Conservation (phyloP, 306 rosid species). For the Trichosanthes truncata region DNA sequence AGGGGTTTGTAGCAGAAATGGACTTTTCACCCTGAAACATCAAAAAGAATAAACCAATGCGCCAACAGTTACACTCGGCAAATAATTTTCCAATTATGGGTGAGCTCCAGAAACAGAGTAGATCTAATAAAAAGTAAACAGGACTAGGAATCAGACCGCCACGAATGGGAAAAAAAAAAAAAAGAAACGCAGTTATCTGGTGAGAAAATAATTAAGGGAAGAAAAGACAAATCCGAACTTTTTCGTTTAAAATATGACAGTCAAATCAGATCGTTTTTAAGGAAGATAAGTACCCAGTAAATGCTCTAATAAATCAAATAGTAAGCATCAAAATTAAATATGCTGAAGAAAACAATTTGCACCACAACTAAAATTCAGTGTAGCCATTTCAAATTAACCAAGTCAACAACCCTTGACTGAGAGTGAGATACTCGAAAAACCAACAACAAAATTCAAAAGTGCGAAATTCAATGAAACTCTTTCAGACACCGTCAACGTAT, state of each 20-base stretch:
- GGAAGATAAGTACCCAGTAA: conserved; percentile 15
- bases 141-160: conserved; percentile 29
- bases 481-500: conserved; percentile 26
- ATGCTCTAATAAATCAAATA: conserved; percentile 13
- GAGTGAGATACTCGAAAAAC: conserved; percentile 26
- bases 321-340: background rate
- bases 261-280: conserved; percentile 29
- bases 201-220: conserved; percentile 25
- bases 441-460: conserved; percentile 25
- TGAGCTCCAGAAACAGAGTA: conserved; percentile 24
- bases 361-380: conserved; percentile 6
- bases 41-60: conserved; percentile 5
- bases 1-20: conserved; percentile 26
- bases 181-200: conserved; percentile 24
- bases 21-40: conserved; percentile 43
- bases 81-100: conserved; percentile 17
- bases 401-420: conserved; percentile 35
- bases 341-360: background rate
- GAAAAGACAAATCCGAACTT: conserved; percentile 50
- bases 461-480: conserved; percentile 46
- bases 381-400: conserved; percentile 10
- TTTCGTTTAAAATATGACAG: conserved; percentile 31
- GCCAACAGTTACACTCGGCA: background rate
- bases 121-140: conserved; percentile 29
- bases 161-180: conserved; percentile 22